Base-by-base conservation (phyloP, 768 basidiomycete species). In the Tylopilus sp. region DNA sequence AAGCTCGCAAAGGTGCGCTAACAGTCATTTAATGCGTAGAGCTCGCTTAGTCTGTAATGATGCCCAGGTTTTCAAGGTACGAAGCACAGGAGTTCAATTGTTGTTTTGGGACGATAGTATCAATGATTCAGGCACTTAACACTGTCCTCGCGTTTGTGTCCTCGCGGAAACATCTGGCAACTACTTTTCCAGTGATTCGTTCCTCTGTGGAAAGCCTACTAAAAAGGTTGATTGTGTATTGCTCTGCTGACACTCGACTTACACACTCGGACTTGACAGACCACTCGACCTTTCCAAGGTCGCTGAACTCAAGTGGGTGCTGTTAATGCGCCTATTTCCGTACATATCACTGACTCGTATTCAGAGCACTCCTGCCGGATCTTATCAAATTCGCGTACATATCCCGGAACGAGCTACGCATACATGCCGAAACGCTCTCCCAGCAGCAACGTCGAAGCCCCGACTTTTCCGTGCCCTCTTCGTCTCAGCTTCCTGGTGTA, bases 101-200 rank as follows among this genome's bases (percentile, higher is more conserved):
- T 43, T 46, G 31, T 34, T 6, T 25, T 34, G n/a, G 29, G 33
- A 11, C 48, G 17, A 17, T 26, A 22, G 33, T 28, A 4, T 45
- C 12, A 17, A 52, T 6, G 16, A 13, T 14, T 34, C 46, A 95
- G 89, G 89, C 92, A 11, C 73, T 95, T 43, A 95, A 94, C 60
- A 91, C 92, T 14, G 89, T 96, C 5, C 78, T 94, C 36, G 92
- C 88, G 0, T 96, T 96, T 63, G 79, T 92, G 34, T 88, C 89
- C 3, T 85, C 89, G 0, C 78, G 89, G 55, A 88, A 89, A 58
- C 82, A 89, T 57, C 68, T 95, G 30, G 87, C 90, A 8, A 85
- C 82, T 8, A 93, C 89, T 0, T 95, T 93, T 62, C 75, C 83
- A 7, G 79, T 83, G 4, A 77, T 94, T 24, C 79, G 86, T 38